A percentile compares a stretch with the other conserved stretches of the same genome.
phyloP scores from a whole-genome alignment of 345 rosid species.

The Cochlearia excelsa region DNA sequence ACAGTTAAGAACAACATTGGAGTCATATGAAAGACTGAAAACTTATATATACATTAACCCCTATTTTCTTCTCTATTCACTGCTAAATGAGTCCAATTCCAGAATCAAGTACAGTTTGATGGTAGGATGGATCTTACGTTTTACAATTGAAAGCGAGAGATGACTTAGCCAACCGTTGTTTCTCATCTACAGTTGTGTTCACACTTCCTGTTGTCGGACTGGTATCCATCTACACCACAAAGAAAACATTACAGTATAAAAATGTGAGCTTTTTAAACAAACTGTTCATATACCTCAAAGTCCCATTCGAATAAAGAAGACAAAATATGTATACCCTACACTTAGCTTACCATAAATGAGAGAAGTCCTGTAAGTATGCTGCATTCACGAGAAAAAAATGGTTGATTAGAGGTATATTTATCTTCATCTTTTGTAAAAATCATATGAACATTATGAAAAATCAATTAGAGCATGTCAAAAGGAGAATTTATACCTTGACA shows the following conservation, averaged over 20 bases:
- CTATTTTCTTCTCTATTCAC: background rate
- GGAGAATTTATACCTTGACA: constrained; percentile 61
- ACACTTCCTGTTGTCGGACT: constrained; percentile 99
- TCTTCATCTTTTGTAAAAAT: background rate
- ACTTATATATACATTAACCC: background rate
- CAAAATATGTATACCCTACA: background rate
- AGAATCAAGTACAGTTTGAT: background rate
- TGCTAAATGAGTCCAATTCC: background rate
- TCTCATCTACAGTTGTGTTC: constrained; percentile 71
- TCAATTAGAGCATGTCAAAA: constrained; percentile 1
- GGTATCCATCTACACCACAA: constrained; percentile 69
- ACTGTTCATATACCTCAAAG: background rate
- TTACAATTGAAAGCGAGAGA: constrained; percentile 94
- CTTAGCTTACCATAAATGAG: constrained; percentile 67
- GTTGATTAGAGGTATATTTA: constrained; percentile 2
- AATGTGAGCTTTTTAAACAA: too few relatives aligned
- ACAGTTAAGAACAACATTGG: constrained; percentile 13
- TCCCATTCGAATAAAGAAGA: too few relatives aligned
- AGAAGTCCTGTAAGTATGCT: constrained; percentile 99
- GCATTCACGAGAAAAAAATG: constrained; percentile 35
- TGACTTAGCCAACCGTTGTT: constrained; percentile 78
- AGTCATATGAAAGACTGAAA: constrained; percentile 7
- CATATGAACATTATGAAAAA: background rate
- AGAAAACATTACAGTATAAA: background rate
- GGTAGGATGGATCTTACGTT: constrained; percentile 57